Percentiles rank a stretch among this genome's conserved stretches.
These are phyloP conservation scores for Adansonia madagascariensis DNA, from an alignment of 441 rosid genomes.

Conservation along the genomic window DNA sequence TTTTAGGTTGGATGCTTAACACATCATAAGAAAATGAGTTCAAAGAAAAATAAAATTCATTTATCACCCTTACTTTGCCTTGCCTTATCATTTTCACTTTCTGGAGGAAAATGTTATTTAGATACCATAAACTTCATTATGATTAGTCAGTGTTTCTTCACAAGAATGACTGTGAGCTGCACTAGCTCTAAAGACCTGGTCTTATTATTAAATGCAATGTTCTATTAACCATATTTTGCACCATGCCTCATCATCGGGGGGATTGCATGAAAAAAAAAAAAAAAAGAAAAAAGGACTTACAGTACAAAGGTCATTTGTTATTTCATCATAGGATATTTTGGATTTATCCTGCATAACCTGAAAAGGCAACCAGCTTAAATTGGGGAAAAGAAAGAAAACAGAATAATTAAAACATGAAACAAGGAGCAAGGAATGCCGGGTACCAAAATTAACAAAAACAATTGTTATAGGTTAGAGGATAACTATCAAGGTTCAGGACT, in stretches of 20 bases:
- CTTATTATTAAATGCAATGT: slow-evolving; percentile 3
- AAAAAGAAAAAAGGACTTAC: slow-evolving; percentile 50
- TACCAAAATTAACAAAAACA: background rate
- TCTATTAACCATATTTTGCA: background rate
- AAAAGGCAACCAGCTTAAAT: background rate
- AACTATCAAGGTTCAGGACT: background rate
- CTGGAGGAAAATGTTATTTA: background rate
- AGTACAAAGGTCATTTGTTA: slow-evolving; percentile 85
- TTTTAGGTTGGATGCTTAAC: no score
- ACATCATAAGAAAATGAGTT: no score
- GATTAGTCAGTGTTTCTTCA: background rate
- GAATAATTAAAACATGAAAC: background rate
- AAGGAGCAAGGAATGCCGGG: background rate
- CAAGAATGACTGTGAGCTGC: background rate
- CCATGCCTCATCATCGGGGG: background rate
- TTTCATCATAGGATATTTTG: slow-evolving; percentile 92
- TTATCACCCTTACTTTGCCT: background rate
- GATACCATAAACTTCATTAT: background rate
- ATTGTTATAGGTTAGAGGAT: background rate
- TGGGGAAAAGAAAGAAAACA: background rate
- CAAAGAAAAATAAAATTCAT: background rate
- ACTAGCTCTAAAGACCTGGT: background rate
- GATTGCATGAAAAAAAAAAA: slow-evolving; percentile 18
- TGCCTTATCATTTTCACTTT: background rate
- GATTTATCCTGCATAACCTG: slow-evolving; percentile 96